Base-by-base conservation (phyloP, 345 rosid genomes). In the Eucalyptus camaldulensis region DNA sequence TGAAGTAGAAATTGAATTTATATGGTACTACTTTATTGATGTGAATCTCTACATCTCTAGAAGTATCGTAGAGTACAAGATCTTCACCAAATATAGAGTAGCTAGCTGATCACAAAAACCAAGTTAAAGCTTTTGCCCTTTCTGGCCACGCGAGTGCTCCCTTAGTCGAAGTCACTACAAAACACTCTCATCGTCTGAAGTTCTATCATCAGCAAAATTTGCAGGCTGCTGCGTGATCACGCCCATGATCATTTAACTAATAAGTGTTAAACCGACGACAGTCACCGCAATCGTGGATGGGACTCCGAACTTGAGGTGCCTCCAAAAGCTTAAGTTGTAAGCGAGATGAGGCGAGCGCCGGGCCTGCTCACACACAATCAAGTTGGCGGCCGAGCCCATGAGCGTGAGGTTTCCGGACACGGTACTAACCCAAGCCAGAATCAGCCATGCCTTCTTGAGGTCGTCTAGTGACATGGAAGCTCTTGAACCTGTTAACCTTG, bases 301-400 rank as follows among this genome's bases (percentile, higher is more conserved):
- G 27, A 90, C 88, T 31, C 93, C 92, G 37, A 88, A 90, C 50
- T 86, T 80, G 15, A 92, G 80, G 80, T 92, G 93, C 58, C 76
- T 86, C 92, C 89, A 90, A 72, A 92, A 92, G n/a, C 90, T 47
- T 16, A 91, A 86, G 62, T 86, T 80, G 80, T 90, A 88, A 10
- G 87, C 87, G 1, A 81, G 44, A 81, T 85, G 76, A 21, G 89
- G 90, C 19, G 91, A 89, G 10, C 86, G 88, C 22, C 89, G 88
- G 43, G 93, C 93, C 88, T 90, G 91, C 90, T 92, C 93, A 33
- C 93, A 90, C 87, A 90, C 91, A 11, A 90, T 90, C 90, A 92
- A 56, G 87, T 92, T 90, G 8, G 91, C 92, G 10, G 92, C 91
- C 8, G 90, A 90, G 8, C 90, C 92, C n/a, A 91, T 67, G 50